These are phyloP conservation scores for Ceratocystis diversiconidia DNA, from an alignment of 2,329 filamentous ascomycete species.

Conservation along the genomic window DNA sequence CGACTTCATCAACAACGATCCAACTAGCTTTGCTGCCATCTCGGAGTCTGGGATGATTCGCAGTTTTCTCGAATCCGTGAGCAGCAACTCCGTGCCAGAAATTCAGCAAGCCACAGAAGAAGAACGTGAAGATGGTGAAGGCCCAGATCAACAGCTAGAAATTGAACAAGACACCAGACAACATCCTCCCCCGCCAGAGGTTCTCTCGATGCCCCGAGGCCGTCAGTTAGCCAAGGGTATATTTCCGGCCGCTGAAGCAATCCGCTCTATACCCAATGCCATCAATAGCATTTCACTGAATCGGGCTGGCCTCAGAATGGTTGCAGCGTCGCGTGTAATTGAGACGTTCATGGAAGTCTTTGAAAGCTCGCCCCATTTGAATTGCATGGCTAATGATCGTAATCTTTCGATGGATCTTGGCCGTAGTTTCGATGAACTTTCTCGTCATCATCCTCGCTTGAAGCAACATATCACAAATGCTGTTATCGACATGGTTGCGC, in stretches of 20 bases:
- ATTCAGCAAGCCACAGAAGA: conserved; percentile 22
- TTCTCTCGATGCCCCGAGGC: conserved; percentile 33
- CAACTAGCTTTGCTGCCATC: conserved; percentile 91
- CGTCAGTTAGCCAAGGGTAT: conserved; percentile 53
- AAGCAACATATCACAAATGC: conserved; percentile 68
- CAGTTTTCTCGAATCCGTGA: conserved; percentile 72
- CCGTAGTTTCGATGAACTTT: conserved; percentile 80
- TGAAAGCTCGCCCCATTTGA: conserved; percentile 78
- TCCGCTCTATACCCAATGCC: conserved; percentile 70
- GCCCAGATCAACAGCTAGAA: conserved; percentile 24
- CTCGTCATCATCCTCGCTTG: conserved; percentile 78
- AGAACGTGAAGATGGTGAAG: conserved; percentile 19
- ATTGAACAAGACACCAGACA: conserved; percentile 25
- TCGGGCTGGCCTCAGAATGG: conserved; percentile 71
- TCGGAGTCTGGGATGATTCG: conserved; percentile 84
- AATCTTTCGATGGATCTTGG: conserved; percentile 60
- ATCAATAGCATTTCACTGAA: conserved; percentile 92
- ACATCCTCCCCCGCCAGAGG: conserved; percentile 39
- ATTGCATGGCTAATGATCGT: conserved; percentile 61
- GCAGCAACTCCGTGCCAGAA: conserved; percentile 33
- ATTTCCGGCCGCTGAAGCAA: conserved; percentile 75
- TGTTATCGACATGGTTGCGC: conserved; percentile 77
- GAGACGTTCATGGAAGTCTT: conserved; percentile 93
- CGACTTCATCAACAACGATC: conserved; percentile 97
- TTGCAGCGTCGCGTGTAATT: conserved; percentile 67